Base-by-base conservation (phyloP, 345 rosid genomes). In the Gossypium longicalyx region DNA sequence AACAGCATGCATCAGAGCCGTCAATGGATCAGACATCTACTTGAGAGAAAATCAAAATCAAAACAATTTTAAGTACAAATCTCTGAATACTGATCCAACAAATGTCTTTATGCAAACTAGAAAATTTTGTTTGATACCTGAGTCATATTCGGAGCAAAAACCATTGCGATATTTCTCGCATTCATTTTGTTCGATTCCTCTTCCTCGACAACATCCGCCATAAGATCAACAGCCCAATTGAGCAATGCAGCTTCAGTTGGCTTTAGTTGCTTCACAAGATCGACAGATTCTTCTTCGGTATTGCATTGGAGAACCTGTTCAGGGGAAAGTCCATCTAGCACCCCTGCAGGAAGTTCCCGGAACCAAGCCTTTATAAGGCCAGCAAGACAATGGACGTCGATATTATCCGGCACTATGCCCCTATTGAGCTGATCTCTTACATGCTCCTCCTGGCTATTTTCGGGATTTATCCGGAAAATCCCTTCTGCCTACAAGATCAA, bases 331-430 rank as follows among this genome's bases (percentile, higher is more conserved):
- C 97, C 97, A 49, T 92, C 98, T 3, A 95, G 88, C 22, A 95
- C 96, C 12, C 99, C 98, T 2, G 87, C 88, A 52, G 97, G 99
- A 71, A 95, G 91, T 84, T 95, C 99, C 76, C 99, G 82, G 76
- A 95, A 92, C 99, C 99, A 95, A 62, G 99, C 99, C 73, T 94
- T 95, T 45, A 95, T 92, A 74, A 92, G 94, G 74, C 97, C 98
- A n/a, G 99, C 98, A 75, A 95, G 76, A 71, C 99, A 95, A 78
- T 95, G 99, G 23, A 92, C 98, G 74, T 92, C 97, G 27, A 92
- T 92, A 66, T 90, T 83, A 64, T 89, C 87, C 0, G 99, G 99
- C 27, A 95, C 93, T 58, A 87, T 85, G 48, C 99, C 98, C 79
- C 93, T 85, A 82, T 95, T 95, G 29, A 95, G 79, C 83, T 91